Evolutionary conservation across 345 rosid species (phyloP).

Genomic region (Eucalyptus sp.): DNA sequence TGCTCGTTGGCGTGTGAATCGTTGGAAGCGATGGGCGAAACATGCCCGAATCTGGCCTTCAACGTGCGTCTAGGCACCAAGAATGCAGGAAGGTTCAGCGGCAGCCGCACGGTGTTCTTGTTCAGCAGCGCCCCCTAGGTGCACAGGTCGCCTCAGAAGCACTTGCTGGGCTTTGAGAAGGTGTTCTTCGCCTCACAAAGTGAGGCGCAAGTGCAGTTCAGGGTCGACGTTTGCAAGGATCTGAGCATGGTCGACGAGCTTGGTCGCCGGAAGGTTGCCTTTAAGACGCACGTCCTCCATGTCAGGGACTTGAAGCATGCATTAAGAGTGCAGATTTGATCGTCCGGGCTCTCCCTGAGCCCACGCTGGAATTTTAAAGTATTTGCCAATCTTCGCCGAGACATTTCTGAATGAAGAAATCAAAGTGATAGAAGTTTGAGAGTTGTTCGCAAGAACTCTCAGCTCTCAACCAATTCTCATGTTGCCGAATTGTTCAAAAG

Average conservation of each 20-base stretch:
- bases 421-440: neutral
- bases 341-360: neutral
- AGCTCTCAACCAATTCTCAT: neutral
- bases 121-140: slow-evolving; percentile 55
- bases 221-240: slow-evolving; percentile 67
- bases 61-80: slow-evolving; percentile 34
- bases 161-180: slow-evolving; percentile 59
- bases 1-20: slow-evolving; percentile 46
- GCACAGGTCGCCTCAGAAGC: slow-evolving; percentile 56
- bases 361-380: neutral
- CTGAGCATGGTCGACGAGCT: slow-evolving; percentile 59
- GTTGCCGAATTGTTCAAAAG: neutral
- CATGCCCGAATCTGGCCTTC: slow-evolving; percentile 33
- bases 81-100: slow-evolving; percentile 35
- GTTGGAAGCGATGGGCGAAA: slow-evolving; percentile 20
- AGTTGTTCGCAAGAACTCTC: neutral
- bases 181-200: slow-evolving; percentile 20
- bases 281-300: slow-evolving; percentile 64
- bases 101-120: slow-evolving; percentile 61
- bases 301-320: slow-evolving; percentile 57
- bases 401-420: neutral
- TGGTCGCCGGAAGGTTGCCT: slow-evolving; percentile 40
- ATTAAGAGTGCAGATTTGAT: slow-evolving; percentile 44
- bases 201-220: slow-evolving; percentile 26
- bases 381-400: neutral